Evolutionary conservation across 768 basidiomycete species (phyloP), one percentile per base, ranked within the genome.

Genomic region (Plicaturopsis crispa): DNA sequence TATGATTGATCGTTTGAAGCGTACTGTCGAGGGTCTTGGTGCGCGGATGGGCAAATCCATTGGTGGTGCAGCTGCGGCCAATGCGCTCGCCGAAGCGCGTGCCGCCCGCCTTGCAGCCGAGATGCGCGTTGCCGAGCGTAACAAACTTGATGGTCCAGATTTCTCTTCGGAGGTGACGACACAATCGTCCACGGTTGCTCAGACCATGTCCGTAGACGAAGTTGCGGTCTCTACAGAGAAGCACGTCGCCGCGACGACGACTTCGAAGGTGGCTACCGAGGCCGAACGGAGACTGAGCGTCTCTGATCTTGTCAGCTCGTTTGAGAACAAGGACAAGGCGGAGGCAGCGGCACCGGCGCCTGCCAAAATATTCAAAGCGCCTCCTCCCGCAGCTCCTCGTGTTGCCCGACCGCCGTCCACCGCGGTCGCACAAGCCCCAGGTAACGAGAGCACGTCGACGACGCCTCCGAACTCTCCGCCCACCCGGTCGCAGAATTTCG

Each of bases 1-100:
- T 16, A 71, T 82, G 45, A 66, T 88, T 31, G 73, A 75, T 48
- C 63, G 70, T 13, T 65, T 89, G 35, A 88, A 83, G 61, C 78
- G 73, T 50, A 84, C 78, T 1, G 75, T 87, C 0, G 78, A 83
- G 53, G 80, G 69, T 12, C 62, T 82, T 20, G 70, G 71, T 21
- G 84, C 77, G 50, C 70, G 70, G 36, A 62, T 68, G 52, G 70
- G 72, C 37, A 84, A 78, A 50, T 82, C 84, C 24, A 52, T 82
- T 6, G 79, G 80, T 35, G 71, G 70, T 8, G 62, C 59, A 31
- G 70, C 72, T 16, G 73, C 70, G 4, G 73, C 67, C 5, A 65
- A 51, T 22, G 79, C 77, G 16, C 67, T 86, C 6, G 83, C 81
- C 8, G 79, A 84, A 57, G 84, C 72, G 11, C 73, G 52, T 54